phyloP scores from a whole-genome alignment of 2,329 filamentous ascomycete species.

The Botryotinia globosa region DNA sequence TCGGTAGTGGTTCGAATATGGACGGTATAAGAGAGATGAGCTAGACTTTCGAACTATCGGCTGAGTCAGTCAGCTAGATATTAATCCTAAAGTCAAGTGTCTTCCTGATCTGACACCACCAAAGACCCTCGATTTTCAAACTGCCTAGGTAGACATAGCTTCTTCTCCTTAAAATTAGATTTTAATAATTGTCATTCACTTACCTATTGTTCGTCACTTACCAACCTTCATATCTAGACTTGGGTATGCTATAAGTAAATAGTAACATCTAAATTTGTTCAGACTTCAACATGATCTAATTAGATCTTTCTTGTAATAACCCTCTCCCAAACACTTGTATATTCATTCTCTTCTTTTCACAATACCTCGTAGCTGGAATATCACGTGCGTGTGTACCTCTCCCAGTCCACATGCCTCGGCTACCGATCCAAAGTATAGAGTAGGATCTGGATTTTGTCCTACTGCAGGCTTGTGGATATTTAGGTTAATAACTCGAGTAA shows the following conservation, averaged over 20 bases:
- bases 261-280: rapidly evolving
- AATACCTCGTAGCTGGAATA: neutral
- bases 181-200: no score
- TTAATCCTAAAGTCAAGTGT: no score
- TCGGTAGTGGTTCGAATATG: neutral
- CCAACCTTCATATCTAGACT: neutral
- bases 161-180: no score
- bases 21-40: neutral
- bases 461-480: neutral
- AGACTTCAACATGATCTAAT: neutral
- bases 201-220: neutral
- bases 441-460: neutral
- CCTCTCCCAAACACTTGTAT: neutral
- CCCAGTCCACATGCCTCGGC: neutral
- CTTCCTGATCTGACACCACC: no score
- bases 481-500: neutral
- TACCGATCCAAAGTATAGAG: neutral
- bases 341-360: neutral
- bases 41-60: no score
- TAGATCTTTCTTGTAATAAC: neutral
- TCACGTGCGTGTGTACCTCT: neutral
- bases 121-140: no score
- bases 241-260: neutral
- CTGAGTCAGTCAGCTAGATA: no score
- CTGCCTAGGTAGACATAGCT: no score